Conservation (phyloP, 768 basidiomycete species). For the Termitomyces sp. region DNA sequence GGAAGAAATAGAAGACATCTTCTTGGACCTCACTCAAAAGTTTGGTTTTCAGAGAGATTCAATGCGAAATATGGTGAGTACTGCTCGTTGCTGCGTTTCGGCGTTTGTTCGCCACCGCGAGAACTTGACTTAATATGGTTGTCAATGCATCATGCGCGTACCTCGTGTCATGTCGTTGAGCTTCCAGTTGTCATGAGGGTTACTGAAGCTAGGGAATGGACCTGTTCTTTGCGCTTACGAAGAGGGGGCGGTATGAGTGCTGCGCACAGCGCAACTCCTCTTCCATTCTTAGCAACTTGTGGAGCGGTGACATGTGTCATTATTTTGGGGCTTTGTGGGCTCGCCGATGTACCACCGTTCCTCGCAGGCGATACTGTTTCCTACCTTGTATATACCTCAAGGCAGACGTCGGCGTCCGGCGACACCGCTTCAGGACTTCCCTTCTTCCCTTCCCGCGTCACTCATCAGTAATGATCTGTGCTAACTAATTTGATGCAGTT, state of each 20-base stretch:
- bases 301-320: neutral
- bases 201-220: too few species aligned
- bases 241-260: neutral
- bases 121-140: constrained; percentile 10
- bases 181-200: neutral
- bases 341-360: neutral
- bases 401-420: neutral
- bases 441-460: neutral
- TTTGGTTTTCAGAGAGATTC: constrained; percentile 97
- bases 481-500: constrained; percentile 47
- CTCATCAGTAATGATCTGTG: constrained; percentile 1
- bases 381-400: neutral
- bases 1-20: constrained; percentile 99
- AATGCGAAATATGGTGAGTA: constrained; percentile 88
- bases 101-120: constrained; percentile 11
- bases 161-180: neutral
- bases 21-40: constrained; percentile 96
- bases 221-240: neutral
- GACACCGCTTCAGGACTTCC: neutral
- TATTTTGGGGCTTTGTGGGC: neutral
- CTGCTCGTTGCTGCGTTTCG: constrained; percentile 2
- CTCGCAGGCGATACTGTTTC: neutral
- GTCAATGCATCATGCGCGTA: constrained; percentile 5
- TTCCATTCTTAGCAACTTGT: constrained; percentile 3
- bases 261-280: constrained; percentile 8